These are phyloP conservation scores for Phytopythium ostracodes DNA, from an alignment of 352 stramenopile genomes.

Conservation along the genomic window DNA sequence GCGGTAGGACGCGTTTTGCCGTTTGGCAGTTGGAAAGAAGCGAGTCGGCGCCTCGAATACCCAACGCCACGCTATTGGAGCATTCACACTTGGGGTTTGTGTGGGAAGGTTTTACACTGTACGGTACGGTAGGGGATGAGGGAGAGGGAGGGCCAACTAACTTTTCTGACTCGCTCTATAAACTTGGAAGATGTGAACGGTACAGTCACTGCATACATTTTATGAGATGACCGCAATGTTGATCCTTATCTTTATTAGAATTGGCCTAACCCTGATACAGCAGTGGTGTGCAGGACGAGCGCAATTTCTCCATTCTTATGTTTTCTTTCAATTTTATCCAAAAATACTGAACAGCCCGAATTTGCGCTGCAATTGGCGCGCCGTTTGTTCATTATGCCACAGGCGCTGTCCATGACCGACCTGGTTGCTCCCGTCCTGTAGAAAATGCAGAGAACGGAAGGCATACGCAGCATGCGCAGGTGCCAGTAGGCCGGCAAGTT, in stretches of 20 bases:
- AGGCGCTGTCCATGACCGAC: too few species aligned
- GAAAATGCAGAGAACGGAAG: too few species aligned
- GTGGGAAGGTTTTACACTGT: background rate
- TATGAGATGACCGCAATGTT: background rate
- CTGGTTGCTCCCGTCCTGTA: too few species aligned
- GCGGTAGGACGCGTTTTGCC: slow-evolving; percentile 3
- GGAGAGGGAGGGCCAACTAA: background rate
- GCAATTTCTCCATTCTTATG: too few species aligned
- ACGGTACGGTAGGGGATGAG: background rate
- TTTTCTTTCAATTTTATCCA: too few species aligned
- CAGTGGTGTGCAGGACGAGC: too few species aligned
- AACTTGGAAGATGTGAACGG: background rate
- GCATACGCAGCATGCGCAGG: too few species aligned
- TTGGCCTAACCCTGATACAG: background rate
- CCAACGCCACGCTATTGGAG: background rate
- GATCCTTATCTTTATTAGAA: too few species aligned
- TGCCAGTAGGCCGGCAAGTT: too few species aligned
- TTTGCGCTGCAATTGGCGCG: too few species aligned
- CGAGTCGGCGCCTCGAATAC: background rate
- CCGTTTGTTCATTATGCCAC: too few species aligned
- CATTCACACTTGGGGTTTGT: background rate
- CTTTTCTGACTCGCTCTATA: background rate
- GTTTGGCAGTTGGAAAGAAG: background rate
- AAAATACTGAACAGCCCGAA: too few species aligned
- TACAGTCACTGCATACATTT: background rate